These are phyloP conservation scores for Claviceps fusiformis DNA, from an alignment of 2,329 filamentous ascomycete species.

Conservation along the genomic window DNA sequence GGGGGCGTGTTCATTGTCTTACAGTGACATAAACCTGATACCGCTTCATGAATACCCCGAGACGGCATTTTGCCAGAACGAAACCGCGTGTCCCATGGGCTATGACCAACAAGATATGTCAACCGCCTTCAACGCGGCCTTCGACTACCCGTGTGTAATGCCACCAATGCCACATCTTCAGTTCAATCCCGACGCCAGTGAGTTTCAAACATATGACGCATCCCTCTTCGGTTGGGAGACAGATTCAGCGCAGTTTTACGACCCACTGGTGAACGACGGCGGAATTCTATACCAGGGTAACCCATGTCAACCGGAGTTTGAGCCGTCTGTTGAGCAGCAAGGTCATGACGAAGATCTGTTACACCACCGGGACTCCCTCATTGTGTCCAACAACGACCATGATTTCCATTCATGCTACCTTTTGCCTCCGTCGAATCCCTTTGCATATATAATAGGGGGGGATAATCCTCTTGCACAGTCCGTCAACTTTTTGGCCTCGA, in stretches of 20 bases:
- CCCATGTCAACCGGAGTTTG: not conserved
- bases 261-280: not conserved
- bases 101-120: not conserved
- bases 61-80: not conserved
- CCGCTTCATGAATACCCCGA: slow-evolving; percentile 2
- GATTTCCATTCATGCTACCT: too few relatives aligned
- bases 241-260: not conserved
- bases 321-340: not conserved
- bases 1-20: not conserved
- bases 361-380: not conserved
- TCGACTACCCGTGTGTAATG: not conserved
- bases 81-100: not conserved
- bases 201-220: not conserved
- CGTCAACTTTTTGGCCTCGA: not conserved
- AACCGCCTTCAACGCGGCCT: not conserved
- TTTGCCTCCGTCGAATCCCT: not conserved
- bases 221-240: too few relatives aligned
- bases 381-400: not conserved
- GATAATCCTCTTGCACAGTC: not conserved
- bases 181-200: not conserved
- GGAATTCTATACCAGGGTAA: not conserved
- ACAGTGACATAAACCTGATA: not conserved
- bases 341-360: not conserved
- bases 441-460: not conserved
- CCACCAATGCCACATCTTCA: not conserved